Conservation (phyloP, 148 eudicot species). For the Silene uniflora region DNA sequence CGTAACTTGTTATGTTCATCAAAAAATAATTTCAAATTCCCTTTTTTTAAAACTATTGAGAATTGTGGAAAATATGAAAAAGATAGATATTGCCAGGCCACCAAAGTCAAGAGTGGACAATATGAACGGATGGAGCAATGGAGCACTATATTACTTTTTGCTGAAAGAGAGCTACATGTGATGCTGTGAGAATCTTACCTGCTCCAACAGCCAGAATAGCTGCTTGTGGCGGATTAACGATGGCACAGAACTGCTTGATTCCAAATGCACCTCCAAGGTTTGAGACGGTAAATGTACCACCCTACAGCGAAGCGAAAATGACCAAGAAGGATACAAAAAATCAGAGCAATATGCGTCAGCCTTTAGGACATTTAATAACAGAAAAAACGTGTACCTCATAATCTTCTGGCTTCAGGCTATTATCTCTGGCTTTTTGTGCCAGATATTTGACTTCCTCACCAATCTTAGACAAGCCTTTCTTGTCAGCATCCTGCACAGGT, state of each 20-base stretch:
- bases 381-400: conserved; percentile 59
- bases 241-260: conserved; percentile 94
- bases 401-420: conserved; percentile 85
- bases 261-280: conserved; percentile 98
- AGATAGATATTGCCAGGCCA: background rate
- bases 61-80: background rate
- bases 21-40: background rate
- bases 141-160: background rate
- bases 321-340: background rate
- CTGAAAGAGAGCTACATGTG: background rate
- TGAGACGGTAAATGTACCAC: conserved; percentile 88
- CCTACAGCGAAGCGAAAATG: conserved; percentile 40
- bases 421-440: conserved; percentile 87
- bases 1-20: background rate
- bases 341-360: background rate
- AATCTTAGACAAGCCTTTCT: conserved; percentile 80
- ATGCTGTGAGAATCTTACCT: conserved; percentile 35
- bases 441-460: conserved; percentile 78
- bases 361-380: conserved; percentile 3
- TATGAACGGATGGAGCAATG: background rate
- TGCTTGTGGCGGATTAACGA: conserved; percentile 93
- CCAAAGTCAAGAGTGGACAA: background rate
- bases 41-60: background rate
- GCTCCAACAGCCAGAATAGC: conserved; percentile 93
- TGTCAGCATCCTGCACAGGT: conserved; percentile 81